Evolutionary conservation across 2,329 filamentous ascomycete species (phyloP).

Genomic region (Aspergillus sp.): DNA sequence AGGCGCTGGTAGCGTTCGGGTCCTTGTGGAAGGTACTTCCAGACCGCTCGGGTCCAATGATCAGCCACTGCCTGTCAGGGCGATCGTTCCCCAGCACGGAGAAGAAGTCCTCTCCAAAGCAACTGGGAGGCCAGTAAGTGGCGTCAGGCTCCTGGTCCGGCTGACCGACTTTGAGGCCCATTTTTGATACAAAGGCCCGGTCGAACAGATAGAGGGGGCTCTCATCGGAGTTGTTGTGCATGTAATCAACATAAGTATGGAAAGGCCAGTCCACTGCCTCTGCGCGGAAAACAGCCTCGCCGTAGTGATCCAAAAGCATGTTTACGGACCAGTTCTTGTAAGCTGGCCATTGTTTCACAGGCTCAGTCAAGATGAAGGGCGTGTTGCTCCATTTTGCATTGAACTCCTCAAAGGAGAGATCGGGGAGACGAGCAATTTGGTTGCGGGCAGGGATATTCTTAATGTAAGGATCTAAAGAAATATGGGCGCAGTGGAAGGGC

Average conservation of each 20-base stretch:
- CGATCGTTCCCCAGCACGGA: constrained; percentile 73
- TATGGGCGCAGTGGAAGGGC: constrained; percentile 85
- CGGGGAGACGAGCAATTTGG: constrained; percentile 67
- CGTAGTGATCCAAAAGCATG: constrained; percentile 65
- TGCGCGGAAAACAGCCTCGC: constrained; percentile 73
- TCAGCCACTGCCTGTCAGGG: constrained; percentile 89
- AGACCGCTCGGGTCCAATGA: constrained; percentile 81
- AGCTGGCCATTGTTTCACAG: constrained; percentile 79
- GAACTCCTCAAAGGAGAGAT: constrained; percentile 74
- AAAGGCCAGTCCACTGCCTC: constrained; percentile 94
- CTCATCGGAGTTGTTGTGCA: constrained; percentile 78
- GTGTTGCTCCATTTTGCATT: constrained; percentile 72
- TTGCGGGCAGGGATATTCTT: constrained; percentile 72
- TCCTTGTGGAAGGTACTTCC: constrained; percentile 95
- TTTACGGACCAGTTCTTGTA: constrained; percentile 73
- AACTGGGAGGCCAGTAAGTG: constrained; percentile 76
- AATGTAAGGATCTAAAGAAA: constrained; percentile 66
- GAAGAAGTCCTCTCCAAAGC: constrained; percentile 87
- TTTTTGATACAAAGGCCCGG: constrained; percentile 81
- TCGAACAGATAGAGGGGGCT: constrained; percentile 94
- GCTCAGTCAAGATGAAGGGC: constrained; percentile 84
- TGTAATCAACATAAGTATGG: constrained; percentile 77
- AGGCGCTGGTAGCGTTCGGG: constrained; percentile 71
- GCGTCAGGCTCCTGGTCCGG: constrained; percentile 47
- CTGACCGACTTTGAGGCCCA: constrained; percentile 65